phyloP scores from a whole-genome alignment of 192 early-diverging fungal genomes.

The Mortierella alpina region DNA sequence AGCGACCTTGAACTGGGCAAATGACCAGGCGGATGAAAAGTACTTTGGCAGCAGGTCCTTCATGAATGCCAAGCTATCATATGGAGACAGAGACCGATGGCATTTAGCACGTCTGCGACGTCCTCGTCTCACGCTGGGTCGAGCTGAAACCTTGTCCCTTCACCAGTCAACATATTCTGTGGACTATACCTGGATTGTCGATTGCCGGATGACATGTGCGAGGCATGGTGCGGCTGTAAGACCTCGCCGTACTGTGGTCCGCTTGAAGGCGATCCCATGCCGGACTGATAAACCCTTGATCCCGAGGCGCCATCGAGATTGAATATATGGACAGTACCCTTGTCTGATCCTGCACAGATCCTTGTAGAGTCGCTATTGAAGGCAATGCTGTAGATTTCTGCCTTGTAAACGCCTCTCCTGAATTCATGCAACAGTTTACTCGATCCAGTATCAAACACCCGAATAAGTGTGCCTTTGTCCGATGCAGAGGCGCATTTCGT shows the following conservation, averaged over 20 bases:
- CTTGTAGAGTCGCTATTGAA: conserved; percentile 83
- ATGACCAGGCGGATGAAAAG: conserved; percentile 95
- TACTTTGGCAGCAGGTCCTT: conserved; percentile 91
- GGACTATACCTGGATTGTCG: conserved; percentile 56
- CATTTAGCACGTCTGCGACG: neutral
- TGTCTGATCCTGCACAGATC: conserved; percentile 89
- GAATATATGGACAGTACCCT: conserved; percentile 94
- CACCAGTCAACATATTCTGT: neutral
- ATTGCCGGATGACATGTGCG: conserved; percentile 58
- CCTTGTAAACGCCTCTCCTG: conserved; percentile 87
- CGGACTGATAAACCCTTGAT: conserved; percentile 50
- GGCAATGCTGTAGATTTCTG: conserved; percentile 90
- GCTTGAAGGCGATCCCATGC: conserved; percentile 42
- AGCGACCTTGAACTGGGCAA: conserved; percentile 86
- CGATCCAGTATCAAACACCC: conserved; percentile 84
- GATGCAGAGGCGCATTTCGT: conserved; percentile 86
- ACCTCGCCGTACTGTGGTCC: conserved; percentile 68
- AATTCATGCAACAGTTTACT: conserved; percentile 85
- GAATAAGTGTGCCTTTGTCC: conserved; percentile 91
- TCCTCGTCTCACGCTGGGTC: neutral
- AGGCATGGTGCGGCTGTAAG: conserved; percentile 17
- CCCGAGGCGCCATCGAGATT: conserved; percentile 73
- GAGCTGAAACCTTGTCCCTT: neutral
- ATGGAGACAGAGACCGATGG: conserved; percentile 24
- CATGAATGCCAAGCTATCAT: conserved; percentile 69